Percentiles rank a stretch among this genome's conserved stretches.
Evolutionary conservation across 805 yeast species (phyloP).

Genomic region (Kazachstania viticola): DNA sequence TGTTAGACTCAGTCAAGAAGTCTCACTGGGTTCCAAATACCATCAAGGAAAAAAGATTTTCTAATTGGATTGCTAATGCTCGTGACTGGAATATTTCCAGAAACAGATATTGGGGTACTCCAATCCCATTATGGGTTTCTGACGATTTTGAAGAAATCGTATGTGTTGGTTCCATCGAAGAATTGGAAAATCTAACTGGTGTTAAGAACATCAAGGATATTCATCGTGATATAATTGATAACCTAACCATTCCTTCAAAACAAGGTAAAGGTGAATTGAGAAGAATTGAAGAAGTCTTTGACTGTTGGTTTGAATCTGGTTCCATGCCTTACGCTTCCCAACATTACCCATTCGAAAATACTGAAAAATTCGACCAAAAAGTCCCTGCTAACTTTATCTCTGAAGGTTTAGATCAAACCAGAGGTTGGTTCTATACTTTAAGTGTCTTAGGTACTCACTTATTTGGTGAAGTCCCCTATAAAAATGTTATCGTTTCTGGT

Average conservation of each 20-base stretch:
- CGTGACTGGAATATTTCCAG: conserved; percentile 99
- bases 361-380: conserved; percentile 53
- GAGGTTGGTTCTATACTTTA: conserved; percentile 99
- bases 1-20: conserved; percentile 72
- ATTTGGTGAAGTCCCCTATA: conserved; percentile 84
- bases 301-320: conserved; percentile 99
- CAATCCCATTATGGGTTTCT: conserved; percentile 94
- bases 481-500: conserved; percentile 93
- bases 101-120: conserved; percentile 99
- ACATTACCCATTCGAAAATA: conserved; percentile 91
- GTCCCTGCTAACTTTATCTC: conserved; percentile 98
- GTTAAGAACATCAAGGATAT: conserved; percentile 70
- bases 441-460: conserved; percentile 92
- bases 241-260: conserved; percentile 85
- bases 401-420: conserved; percentile 98
- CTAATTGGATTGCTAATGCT: conserved; percentile 97
- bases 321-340: conserved; percentile 97
- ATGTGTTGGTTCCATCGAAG: conserved; percentile 84
- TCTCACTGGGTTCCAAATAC: conserved; percentile 91
- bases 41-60: conserved; percentile 89
- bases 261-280: conserved; percentile 77
- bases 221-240: conserved; percentile 89
- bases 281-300: conserved; percentile 95
- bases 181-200: conserved; percentile 78
- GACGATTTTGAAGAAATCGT: conserved; percentile 89